Conservation (phyloP, 208 protist species). For the Plasmodiophora brassicae region DNA sequence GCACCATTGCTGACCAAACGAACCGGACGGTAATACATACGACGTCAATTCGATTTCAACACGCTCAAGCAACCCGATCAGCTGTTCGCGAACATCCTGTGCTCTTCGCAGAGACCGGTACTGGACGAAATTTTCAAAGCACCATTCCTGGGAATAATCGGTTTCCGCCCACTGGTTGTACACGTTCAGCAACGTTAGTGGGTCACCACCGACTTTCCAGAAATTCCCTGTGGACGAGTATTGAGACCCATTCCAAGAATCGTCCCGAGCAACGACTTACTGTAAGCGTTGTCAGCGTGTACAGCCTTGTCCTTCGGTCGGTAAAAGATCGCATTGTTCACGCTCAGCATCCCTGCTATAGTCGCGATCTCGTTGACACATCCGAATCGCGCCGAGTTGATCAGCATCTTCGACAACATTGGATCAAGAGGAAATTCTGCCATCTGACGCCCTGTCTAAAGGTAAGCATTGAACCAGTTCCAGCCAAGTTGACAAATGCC, state of each 20-base stretch:
- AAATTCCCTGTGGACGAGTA: not conserved
- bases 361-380: constrained; percentile 29
- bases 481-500: no score
- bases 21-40: not conserved
- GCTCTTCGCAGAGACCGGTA: constrained; percentile 73
- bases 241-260: no score
- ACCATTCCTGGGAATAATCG: constrained; percentile 65
- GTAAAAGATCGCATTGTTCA: constrained; percentile 57
- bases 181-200: constrained; percentile 74
- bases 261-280: no score
- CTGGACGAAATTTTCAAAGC: constrained; percentile 84
- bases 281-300: constrained; percentile 44
- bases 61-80: constrained; percentile 68
- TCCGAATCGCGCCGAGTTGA: constrained; percentile 54
- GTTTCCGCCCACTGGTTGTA: constrained; percentile 60
- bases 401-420: constrained; percentile 52
- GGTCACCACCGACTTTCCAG: constrained; percentile 67
- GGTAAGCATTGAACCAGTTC: not conserved
- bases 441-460: constrained; percentile 68
- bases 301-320: constrained; percentile 65
- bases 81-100: constrained; percentile 74
- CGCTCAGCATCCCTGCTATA: constrained; percentile 53
- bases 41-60: constrained; percentile 69
- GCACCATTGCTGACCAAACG: not conserved
- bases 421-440: constrained; percentile 86